These are phyloP conservation scores for Cystoderma amianthinum DNA, from an alignment of 768 basidiomycete species.

Conservation along the genomic window DNA sequence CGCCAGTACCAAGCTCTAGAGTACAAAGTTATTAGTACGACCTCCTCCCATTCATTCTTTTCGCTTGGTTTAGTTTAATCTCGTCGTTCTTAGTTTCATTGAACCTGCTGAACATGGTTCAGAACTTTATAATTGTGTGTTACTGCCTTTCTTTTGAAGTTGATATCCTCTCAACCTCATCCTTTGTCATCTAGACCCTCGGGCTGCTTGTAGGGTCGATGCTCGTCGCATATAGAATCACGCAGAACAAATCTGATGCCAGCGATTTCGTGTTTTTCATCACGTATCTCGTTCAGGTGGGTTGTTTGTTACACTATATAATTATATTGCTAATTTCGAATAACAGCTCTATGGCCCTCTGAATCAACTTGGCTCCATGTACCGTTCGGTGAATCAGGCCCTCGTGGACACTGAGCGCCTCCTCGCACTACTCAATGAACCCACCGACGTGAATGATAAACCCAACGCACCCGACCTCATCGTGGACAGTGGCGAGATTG, in stretches of 20 bases:
- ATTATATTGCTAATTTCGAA: background rate
- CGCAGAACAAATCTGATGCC: slow-evolving; percentile 39
- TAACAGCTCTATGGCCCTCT: slow-evolving; percentile 64
- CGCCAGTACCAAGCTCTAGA: slow-evolving; percentile 68
- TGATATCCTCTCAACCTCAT: slow-evolving; percentile 2
- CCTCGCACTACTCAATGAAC: slow-evolving; percentile 72
- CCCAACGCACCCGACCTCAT: slow-evolving; percentile 69
- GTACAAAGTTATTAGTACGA: slow-evolving; percentile 66
- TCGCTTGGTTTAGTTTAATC: too few relatives aligned
- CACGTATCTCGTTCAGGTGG: slow-evolving; percentile 72
- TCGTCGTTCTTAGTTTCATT: slow-evolving; percentile 44
- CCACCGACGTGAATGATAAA: slow-evolving; percentile 78
- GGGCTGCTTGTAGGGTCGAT: slow-evolving; percentile 80
- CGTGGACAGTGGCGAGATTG: slow-evolving; percentile 71
- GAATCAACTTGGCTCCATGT: slow-evolving; percentile 72
- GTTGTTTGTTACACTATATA: slow-evolving; percentile 10
- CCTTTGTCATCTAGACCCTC: slow-evolving; percentile 48
- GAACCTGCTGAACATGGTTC: slow-evolving; percentile 69
- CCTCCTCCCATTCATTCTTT: too few relatives aligned
- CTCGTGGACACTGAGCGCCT: slow-evolving; percentile 82
- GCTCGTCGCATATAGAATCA: slow-evolving; percentile 70
- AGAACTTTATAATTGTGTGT: slow-evolving; percentile 76
- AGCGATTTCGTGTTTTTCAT: slow-evolving; percentile 76
- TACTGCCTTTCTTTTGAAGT: too few relatives aligned
- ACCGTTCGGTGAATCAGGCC: slow-evolving; percentile 69